Percentiles rank a stretch among this genome's conserved stretches.
Conservation (phyloP, 495 filamentous ascomycete species). For the Aspergillus diversus region DNA sequence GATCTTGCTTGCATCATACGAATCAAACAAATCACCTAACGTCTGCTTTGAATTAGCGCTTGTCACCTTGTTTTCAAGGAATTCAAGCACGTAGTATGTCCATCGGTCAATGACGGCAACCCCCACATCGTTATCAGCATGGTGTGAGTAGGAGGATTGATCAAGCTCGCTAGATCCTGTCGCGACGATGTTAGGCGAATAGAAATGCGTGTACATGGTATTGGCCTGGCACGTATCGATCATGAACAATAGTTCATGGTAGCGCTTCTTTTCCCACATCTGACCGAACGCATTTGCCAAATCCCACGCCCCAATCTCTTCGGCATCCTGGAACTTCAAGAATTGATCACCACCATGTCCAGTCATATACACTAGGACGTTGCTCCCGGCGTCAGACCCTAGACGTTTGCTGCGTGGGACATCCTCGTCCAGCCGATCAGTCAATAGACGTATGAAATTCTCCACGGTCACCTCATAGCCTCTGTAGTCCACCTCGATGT, state of each 20-base stretch:
- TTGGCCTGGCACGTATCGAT: conserved; percentile 99
- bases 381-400: conserved; percentile 89
- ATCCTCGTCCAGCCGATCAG: conserved; percentile 88
- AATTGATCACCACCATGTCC: conserved; percentile 99
- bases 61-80: conserved; percentile 87
- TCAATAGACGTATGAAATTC: conserved; percentile 95
- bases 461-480: conserved; percentile 99
- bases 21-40: conserved; percentile 91
- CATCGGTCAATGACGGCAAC: conserved; percentile 98
- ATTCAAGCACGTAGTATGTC: conserved; percentile 98
- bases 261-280: conserved; percentile 99
- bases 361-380: conserved; percentile 98
- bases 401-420: conserved; percentile 92
- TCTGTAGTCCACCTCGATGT: conserved; percentile 98
- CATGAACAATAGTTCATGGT: conserved; percentile 97
- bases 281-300: conserved; percentile 97
- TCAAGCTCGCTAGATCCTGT: conserved; percentile 93
- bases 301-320: conserved; percentile 96
- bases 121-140: conserved; percentile 96
- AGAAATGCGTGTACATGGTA: conserved; percentile 97
- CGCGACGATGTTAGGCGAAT: conserved; percentile 95
- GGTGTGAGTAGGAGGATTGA: conserved; percentile 93
- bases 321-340: conserved; percentile 96
- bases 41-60: conserved; percentile 82
- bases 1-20: conserved; percentile 92